These are phyloP conservation scores for Penstemon davidsonii DNA, from an alignment of 257 asterid species.

Conservation along the genomic window DNA sequence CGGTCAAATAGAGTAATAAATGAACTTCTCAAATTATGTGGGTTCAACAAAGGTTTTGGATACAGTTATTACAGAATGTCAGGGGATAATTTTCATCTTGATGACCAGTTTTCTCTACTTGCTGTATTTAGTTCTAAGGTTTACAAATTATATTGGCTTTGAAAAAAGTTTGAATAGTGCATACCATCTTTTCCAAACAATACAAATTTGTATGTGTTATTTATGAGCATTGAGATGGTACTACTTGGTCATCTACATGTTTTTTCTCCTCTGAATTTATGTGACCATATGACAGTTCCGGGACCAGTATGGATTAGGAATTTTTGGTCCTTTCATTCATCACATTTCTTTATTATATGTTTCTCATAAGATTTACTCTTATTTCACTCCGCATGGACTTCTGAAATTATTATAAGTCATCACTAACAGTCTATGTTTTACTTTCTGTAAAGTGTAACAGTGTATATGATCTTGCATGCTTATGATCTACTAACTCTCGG, in stretches of 20 bases:
- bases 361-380: not conserved
- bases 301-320: slow-evolving; percentile 4
- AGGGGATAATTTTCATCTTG: not conserved
- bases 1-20: not conserved
- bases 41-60: not conserved
- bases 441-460: slow-evolving; percentile 11
- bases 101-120: not conserved
- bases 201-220: not conserved
- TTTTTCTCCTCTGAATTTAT: not conserved
- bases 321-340: slow-evolving; percentile 14
- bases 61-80: not conserved
- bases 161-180: not conserved
- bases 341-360: not conserved
- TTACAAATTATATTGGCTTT: not conserved
- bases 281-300: not conserved
- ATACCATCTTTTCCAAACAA: not conserved
- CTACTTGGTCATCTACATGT: not conserved
- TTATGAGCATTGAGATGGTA: slow-evolving; percentile 4
- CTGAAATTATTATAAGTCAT: slow-evolving; percentile 21
- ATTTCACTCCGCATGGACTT: not conserved
- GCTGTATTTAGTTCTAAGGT: not conserved
- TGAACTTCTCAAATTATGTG: not conserved
- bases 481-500: slow-evolving; percentile 19
- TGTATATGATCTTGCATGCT: slow-evolving; percentile 21
- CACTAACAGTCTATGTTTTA: slow-evolving; percentile 14